Evolutionary conservation across 257 asterid genomes (phyloP).

Genomic region (Cruciata laevipes): DNA sequence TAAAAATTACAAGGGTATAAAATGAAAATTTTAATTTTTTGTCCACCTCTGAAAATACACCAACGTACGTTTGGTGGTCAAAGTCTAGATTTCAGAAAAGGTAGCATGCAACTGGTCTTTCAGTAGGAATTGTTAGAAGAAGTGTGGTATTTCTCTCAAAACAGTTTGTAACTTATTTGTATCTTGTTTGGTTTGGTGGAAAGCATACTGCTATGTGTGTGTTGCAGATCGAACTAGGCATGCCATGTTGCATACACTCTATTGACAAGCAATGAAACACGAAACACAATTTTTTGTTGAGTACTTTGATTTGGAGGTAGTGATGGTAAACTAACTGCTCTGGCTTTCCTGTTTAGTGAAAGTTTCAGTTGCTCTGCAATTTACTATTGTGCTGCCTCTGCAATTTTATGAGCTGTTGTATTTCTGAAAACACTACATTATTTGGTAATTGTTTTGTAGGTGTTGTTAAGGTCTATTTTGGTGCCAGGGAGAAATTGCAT

Average conservation of each 20-base stretch:
- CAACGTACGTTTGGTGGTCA: conserved; percentile 99
- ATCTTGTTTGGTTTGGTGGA: conserved; percentile 52
- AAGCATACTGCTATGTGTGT: conserved; percentile 97
- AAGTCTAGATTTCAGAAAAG: conserved; percentile 90
- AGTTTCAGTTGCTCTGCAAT: background rate
- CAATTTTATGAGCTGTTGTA: background rate
- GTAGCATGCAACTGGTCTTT: conserved; percentile 25
- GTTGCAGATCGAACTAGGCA: conserved; percentile 99
- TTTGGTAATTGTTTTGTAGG: background rate
- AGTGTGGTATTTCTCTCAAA: background rate
- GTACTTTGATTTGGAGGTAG: conserved; percentile 81
- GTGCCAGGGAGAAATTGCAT: conserved; percentile 79
- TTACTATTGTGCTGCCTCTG: no score
- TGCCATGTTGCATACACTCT: conserved; percentile 92
- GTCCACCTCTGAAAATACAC: no score
- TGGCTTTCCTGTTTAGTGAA: background rate
- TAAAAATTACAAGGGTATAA: no score
- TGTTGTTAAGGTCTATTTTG: background rate
- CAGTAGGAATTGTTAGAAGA: background rate
- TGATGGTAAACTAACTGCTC: conserved; percentile 51
- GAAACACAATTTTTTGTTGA: conserved; percentile 95
- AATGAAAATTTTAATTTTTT: no score
- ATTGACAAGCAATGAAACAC: conserved; percentile 99
- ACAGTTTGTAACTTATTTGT: background rate
- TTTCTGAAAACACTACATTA: background rate